phyloP scores from a whole-genome alignment of 1,284 basidiomycete species.

The Vanrija sp. region DNA sequence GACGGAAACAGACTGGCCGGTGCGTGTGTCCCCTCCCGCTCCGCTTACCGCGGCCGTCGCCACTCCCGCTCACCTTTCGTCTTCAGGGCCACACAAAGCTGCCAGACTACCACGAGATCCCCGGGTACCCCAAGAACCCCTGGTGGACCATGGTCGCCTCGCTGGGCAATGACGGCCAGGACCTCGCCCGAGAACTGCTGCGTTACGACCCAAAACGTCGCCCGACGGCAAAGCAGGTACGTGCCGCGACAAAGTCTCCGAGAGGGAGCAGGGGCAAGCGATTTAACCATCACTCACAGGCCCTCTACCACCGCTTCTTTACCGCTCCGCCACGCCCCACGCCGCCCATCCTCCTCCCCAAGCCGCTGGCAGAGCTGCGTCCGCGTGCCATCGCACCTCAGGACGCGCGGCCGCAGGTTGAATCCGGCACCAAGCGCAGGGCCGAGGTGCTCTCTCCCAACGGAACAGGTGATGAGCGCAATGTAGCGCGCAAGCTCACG shows the following conservation, averaged over 20 bases:
- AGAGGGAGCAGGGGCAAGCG: not conserved
- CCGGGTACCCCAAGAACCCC: conserved; percentile 68
- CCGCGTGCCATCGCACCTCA: conserved; percentile 45
- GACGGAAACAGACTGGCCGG: conserved; percentile 94
- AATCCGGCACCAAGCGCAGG: conserved; percentile 12
- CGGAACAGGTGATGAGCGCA: conserved; percentile 5
- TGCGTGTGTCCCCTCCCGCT: conserved; percentile 46
- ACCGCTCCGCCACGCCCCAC: conserved; percentile 40
- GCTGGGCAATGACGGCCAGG: conserved; percentile 79
- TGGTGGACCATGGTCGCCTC: conserved; percentile 77
- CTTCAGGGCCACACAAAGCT: conserved; percentile 79
- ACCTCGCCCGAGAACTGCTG: conserved; percentile 74
- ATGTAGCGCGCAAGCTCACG: conserved; percentile 12
- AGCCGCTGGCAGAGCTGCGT: conserved; percentile 43
- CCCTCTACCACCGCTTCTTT: conserved; percentile 46
- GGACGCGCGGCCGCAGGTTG: conserved; percentile 16
- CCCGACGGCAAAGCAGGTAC: conserved; percentile 72
- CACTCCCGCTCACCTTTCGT: not conserved
- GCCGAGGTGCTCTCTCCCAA: not conserved
- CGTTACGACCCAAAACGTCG: conserved; percentile 82
- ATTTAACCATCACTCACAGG: conserved; percentile 19
- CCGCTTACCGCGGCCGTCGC: not conserved
- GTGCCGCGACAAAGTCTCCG: conserved; percentile 22
- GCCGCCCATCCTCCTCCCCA: conserved; percentile 40
- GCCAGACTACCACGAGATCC: conserved; percentile 81